A percentile compares a stretch with the other conserved stretches of the same genome.
Evolutionary conservation across 805 yeast species (phyloP).

Genomic region (Cyberlindnera xishuangbannaensis): DNA sequence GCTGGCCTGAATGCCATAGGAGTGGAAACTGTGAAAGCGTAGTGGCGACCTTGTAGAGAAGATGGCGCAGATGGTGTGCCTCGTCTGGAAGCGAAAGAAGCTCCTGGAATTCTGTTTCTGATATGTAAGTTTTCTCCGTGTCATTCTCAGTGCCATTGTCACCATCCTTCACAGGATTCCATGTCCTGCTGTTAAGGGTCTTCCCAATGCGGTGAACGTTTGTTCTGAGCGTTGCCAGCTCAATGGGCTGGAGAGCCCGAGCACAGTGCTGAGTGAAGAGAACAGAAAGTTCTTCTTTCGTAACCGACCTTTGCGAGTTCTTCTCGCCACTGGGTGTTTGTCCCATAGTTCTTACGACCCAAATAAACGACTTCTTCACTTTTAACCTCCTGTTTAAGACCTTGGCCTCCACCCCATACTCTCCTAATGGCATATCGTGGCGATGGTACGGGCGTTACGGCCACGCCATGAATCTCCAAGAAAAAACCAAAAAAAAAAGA

Average conservation of each 20-base stretch:
- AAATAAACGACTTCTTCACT: too few relatives aligned
- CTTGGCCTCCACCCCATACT: too few relatives aligned
- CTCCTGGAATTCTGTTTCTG: conserved; percentile 22
- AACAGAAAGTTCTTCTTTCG: conserved; percentile 20
- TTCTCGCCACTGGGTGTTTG: conserved; percentile 17
- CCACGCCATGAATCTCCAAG: too few relatives aligned
- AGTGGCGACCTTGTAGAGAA: conserved; percentile 36
- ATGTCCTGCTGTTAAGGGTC: conserved; percentile 4
- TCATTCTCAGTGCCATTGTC: neutral
- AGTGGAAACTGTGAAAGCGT: conserved; percentile 48
- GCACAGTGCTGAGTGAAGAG: conserved; percentile 30
- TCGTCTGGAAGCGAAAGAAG: conserved; percentile 34
- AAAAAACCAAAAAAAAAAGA: conserved; percentile 2
- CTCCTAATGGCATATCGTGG: too few relatives aligned
- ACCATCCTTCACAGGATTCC: neutral
- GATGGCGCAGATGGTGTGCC: conserved; percentile 25
- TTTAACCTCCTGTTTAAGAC: too few relatives aligned
- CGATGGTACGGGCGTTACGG: too few relatives aligned
- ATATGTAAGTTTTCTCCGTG: neutral
- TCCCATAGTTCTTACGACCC: too few relatives aligned
- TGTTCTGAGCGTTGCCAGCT: conserved; percentile 27
- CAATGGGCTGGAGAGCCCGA: conserved; percentile 29
- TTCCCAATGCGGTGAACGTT: conserved; percentile 20
- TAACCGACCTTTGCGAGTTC: conserved; percentile 6
- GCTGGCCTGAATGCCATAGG: conserved; percentile 18